Percentiles rank a stretch among this genome's conserved stretches.
These are phyloP conservation scores for Leptographium flavum DNA, from an alignment of 2,329 filamentous ascomycete genomes.

Conservation along the genomic window DNA sequence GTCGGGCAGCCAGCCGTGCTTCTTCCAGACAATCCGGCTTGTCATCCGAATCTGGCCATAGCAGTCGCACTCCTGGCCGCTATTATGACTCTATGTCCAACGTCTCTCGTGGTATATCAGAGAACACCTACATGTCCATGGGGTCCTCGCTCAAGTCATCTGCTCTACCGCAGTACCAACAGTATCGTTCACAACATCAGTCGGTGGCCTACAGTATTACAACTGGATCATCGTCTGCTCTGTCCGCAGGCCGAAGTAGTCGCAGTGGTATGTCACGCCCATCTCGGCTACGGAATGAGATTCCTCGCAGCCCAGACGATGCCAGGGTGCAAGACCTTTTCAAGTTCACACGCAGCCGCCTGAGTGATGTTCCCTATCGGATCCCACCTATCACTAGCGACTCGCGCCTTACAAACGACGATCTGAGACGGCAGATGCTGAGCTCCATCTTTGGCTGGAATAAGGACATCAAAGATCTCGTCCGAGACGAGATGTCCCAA, in stretches of 20 bases:
- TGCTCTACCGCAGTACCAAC: conserved; percentile 2
- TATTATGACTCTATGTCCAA: conserved; percentile 20
- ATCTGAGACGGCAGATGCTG: conserved; percentile 81
- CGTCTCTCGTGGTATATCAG: conserved; percentile 38
- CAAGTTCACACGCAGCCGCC: conserved; percentile 65
- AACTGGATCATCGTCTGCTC: conserved; percentile 26
- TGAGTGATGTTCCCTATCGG: conserved; percentile 76
- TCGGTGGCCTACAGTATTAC: conserved; percentile 30
- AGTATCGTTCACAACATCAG: conserved; percentile 18
- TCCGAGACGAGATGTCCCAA: conserved; percentile 69
- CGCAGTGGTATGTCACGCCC: conserved; percentile 19
- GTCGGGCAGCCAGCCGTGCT: conserved; percentile 51
- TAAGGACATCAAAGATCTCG: conserved; percentile 63
- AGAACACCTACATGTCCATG: conserved; percentile 55
- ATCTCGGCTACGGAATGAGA: conserved; percentile 67
- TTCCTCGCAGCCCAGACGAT: conserved; percentile 65
- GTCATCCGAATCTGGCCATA: conserved; percentile 29
- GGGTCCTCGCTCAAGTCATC: conserved; percentile 41
- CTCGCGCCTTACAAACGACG: conserved; percentile 55
- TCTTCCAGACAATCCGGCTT: conserved; percentile 51
- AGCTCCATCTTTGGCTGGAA: conserved; percentile 93
- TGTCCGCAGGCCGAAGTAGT: conserved; percentile 27
- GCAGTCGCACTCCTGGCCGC: conserved; percentile 33
- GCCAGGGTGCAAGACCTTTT: conserved; percentile 65
- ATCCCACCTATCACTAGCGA: conserved; percentile 43